Evolutionary conservation across 352 stramenopile genomes (phyloP).

Genomic region (Phytopythium chamaehyphon): DNA sequence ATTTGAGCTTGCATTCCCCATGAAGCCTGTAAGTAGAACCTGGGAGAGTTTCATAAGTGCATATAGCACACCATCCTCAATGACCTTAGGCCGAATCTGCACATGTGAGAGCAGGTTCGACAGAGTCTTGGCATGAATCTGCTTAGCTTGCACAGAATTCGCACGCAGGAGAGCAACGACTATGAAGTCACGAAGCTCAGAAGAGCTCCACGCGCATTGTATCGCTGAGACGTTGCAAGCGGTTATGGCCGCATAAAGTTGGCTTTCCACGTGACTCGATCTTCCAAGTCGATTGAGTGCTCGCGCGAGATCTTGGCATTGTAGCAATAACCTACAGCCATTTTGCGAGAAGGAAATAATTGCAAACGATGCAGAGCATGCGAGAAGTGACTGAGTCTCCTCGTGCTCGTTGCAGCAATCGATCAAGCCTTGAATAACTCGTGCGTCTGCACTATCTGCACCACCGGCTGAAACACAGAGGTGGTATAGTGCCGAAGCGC

Average conservation of each 20-base stretch:
- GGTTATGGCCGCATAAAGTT: conserved; percentile 76
- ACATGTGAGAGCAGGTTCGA: conserved; percentile 71
- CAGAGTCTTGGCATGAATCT: conserved; percentile 79
- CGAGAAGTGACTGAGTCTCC: conserved; percentile 59
- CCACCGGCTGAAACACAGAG: conserved; percentile 40
- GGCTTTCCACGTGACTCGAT: conserved; percentile 68
- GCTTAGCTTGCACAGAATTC: conserved; percentile 76
- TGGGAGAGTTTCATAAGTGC: conserved; percentile 79
- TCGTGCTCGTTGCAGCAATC: conserved; percentile 69
- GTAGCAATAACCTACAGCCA: conserved; percentile 49
- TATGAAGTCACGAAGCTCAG: conserved; percentile 81
- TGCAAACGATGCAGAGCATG: conserved; percentile 70
- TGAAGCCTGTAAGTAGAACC: conserved; percentile 24
- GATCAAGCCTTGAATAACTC: conserved; percentile 61
- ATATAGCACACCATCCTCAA: conserved; percentile 77
- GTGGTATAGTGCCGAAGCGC: conserved; percentile 70
- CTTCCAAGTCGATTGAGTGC: conserved; percentile 69
- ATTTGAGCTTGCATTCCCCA: not conserved
- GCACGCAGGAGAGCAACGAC: conserved; percentile 70
- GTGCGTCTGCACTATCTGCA: conserved; percentile 28
- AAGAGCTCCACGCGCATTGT: conserved; percentile 64
- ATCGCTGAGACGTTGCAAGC: conserved; percentile 73
- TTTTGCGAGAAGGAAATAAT: conserved; percentile 73
- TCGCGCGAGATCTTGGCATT: conserved; percentile 41
- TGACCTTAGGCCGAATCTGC: conserved; percentile 41